A percentile compares a stretch with the other conserved stretches of the same genome.
Evolutionary conservation across 2,329 filamentous ascomycete species (phyloP).

Genomic region (Aspergillus viridinutans): DNA sequence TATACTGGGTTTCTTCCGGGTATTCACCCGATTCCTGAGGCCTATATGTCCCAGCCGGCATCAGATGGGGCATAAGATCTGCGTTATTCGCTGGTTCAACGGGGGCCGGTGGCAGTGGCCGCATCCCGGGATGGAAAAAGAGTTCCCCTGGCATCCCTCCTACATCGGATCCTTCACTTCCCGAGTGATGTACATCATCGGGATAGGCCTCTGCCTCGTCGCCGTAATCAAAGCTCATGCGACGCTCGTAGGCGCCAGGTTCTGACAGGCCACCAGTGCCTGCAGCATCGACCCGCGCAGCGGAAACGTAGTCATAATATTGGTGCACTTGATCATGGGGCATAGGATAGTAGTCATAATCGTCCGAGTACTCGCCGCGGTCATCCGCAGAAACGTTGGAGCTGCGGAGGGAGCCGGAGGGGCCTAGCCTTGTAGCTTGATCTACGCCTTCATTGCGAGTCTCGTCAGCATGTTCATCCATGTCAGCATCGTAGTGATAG

Average conservation of each 20-base stretch:
- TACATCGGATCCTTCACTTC: slow-evolving; percentile 62
- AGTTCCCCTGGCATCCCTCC: slow-evolving; percentile 83
- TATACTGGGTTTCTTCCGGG: slow-evolving; percentile 34
- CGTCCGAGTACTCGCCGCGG: slow-evolving; percentile 25
- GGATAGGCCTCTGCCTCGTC: slow-evolving; percentile 72
- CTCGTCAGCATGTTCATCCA: slow-evolving; percentile 19
- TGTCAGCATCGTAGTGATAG: slow-evolving; percentile 57
- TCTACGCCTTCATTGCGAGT: slow-evolving; percentile 14
- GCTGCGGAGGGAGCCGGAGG: slow-evolving; percentile 26
- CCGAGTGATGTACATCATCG: slow-evolving; percentile 42
- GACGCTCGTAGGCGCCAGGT: slow-evolving; percentile 59
- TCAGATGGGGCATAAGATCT: slow-evolving; percentile 43
- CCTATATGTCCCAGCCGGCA: slow-evolving; percentile 58
- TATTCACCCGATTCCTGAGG: slow-evolving; percentile 44
- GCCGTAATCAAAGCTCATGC: slow-evolving; percentile 87
- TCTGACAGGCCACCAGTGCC: slow-evolving; percentile 86
- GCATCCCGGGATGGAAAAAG: slow-evolving; percentile 85
- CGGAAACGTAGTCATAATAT: slow-evolving; percentile 52
- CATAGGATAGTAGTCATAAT: slow-evolving; percentile 34
- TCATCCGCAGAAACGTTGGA: slow-evolving; percentile 23
- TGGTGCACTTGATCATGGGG: slow-evolving; percentile 54
- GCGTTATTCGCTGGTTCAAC: slow-evolving; percentile 49
- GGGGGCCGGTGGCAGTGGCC: slow-evolving; percentile 61
- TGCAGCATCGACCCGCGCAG: slow-evolving; percentile 76
- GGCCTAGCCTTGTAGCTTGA: slow-evolving; percentile 13